Percentiles rank a stretch among this genome's conserved stretches.
Conservation (phyloP, 169 alveolate genomes). For the Eimeria falciformis region DNA sequence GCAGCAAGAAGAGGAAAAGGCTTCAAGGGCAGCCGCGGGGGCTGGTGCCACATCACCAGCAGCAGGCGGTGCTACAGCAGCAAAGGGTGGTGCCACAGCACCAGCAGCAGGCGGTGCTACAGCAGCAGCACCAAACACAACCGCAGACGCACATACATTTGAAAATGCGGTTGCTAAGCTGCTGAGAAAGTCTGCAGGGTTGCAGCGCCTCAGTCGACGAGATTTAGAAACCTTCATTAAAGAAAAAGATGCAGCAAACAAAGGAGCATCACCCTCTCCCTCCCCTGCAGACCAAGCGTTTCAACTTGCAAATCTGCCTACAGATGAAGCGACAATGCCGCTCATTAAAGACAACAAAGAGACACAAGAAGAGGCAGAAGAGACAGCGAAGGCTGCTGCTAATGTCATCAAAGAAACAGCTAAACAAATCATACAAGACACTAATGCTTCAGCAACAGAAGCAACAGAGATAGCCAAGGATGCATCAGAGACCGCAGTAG, state of each 20-base stretch:
- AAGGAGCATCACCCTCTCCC: not conserved
- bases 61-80: not conserved
- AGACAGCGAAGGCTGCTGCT: slow-evolving; percentile 12
- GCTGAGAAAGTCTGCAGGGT: too few species aligned
- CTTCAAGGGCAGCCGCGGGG: not conserved
- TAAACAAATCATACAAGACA: not conserved
- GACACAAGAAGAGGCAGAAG: not conserved
- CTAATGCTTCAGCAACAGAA: not conserved
- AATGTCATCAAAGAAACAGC: too few species aligned
- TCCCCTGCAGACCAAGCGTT: not conserved
- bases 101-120: not conserved
- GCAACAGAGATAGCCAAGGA: not conserved
- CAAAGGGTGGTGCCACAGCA: not conserved
- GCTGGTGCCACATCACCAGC: not conserved
- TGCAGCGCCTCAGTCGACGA: not conserved
- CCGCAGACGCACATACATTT: too few species aligned
- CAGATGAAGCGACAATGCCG: slow-evolving; percentile 29
- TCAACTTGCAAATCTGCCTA: not conserved
- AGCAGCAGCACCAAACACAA: too few species aligned
- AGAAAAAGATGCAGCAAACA: not conserved
- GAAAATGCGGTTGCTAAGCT: too few species aligned
- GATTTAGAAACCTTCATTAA: not conserved
- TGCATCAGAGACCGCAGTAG: not conserved
- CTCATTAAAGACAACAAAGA: not conserved
- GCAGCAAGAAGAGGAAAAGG: not conserved